phyloP scores from a whole-genome alignment of 768 basidiomycete species.

The Cubamyces lactineus region DNA sequence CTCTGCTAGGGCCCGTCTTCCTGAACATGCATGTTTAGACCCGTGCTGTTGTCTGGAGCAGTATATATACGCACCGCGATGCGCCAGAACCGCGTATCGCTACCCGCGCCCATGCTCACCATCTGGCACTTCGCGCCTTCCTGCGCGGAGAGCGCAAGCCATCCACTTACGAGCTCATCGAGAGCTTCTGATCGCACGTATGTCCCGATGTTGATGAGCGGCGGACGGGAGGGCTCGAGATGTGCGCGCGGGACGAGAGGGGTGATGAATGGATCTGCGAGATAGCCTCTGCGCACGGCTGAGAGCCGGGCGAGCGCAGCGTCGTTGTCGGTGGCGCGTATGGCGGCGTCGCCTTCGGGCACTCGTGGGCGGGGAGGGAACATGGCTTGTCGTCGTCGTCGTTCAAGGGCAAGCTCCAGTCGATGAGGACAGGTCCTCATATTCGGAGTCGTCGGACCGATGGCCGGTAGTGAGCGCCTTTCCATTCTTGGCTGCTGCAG shows the following conservation, averaged over 20 bases:
- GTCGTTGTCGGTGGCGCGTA: constrained; percentile 81
- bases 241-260: constrained; percentile 67
- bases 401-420: neutral
- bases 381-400: constrained; percentile 7
- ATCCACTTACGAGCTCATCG: constrained; percentile 72
- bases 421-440: neutral
- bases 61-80: constrained; percentile 61
- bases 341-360: constrained; percentile 58
- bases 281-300: constrained; percentile 80
- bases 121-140: constrained; percentile 71
- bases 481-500: neutral
- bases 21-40: constrained; percentile 10
- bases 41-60: neutral
- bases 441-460: neutral
- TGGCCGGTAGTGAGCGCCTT: neutral
- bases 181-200: constrained; percentile 82
- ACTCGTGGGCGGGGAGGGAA: constrained; percentile 19
- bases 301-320: constrained; percentile 84
- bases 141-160: constrained; percentile 51
- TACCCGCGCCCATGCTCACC: constrained; percentile 93
- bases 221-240: constrained; percentile 64
- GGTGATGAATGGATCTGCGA: constrained; percentile 74
- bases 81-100: constrained; percentile 95
- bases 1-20: constrained; percentile 60
- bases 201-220: constrained; percentile 95